Percentiles rank a stretch among this genome's conserved stretches.
Evolutionary conservation across 176 grass and related monocot genomes (phyloP).

Genomic region (Aegilops umbellulata): DNA sequence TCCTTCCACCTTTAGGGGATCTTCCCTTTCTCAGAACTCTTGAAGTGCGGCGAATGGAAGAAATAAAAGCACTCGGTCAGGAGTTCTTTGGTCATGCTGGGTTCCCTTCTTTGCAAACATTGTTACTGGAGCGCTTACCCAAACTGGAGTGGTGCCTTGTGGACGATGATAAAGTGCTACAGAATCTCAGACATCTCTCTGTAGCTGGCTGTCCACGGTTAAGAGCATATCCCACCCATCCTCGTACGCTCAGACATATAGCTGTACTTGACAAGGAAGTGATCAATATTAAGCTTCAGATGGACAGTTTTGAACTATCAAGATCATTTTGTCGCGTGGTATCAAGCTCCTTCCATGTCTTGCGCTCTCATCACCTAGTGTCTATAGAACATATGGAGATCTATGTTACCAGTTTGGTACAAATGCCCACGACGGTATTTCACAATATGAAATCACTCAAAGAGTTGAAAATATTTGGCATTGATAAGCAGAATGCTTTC

Average conservation of each 20-base stretch:
- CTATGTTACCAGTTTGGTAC: neutral
- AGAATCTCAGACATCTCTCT: slow-evolving; percentile 14
- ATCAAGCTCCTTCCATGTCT: slow-evolving; percentile 18
- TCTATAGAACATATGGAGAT: neutral
- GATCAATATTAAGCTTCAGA: neutral
- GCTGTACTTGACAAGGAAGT: neutral
- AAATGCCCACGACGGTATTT: neutral
- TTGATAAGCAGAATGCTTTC: neutral
- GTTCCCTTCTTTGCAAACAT: slow-evolving; percentile 27
- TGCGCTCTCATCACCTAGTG: slow-evolving; percentile 28
- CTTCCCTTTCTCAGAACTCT: slow-evolving; percentile 24
- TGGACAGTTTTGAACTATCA: neutral
- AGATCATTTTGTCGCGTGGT: neutral
- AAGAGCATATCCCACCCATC: slow-evolving; percentile 16
- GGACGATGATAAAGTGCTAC: neutral
- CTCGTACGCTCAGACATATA: slow-evolving; percentile 21
- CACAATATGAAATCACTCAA: slow-evolving; percentile 10
- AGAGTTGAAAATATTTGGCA: neutral
- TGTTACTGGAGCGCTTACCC: slow-evolving; percentile 4
- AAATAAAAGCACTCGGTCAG: neutral
- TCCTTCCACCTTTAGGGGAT: slow-evolving; percentile 39
- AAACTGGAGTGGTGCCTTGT: slow-evolving; percentile 7
- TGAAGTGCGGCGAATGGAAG: slow-evolving; percentile 10
- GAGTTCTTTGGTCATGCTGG: slow-evolving; percentile 23
- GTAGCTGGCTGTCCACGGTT: slow-evolving; percentile 24